These are phyloP conservation scores for Metschnikowia lochheadii DNA, from an alignment of 805 yeast species.

Conservation along the genomic window DNA sequence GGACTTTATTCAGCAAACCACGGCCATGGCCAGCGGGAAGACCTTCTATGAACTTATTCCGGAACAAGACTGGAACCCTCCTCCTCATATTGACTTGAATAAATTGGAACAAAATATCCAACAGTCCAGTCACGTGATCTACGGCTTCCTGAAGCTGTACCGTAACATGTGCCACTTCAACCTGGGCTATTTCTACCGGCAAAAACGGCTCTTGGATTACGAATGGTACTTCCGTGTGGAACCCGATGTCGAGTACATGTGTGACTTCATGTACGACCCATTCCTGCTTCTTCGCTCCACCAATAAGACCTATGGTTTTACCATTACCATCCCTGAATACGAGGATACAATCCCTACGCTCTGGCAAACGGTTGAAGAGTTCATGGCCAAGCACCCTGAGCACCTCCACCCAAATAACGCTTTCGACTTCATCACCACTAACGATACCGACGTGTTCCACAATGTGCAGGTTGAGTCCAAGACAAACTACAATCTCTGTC, in stretches of 20 bases:
- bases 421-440: constrained; percentile 43
- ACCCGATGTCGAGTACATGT: constrained; percentile 52
- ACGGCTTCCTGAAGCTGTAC: constrained; percentile 49
- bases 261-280: constrained; percentile 57
- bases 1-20: constrained; percentile 39
- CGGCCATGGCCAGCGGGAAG: constrained; percentile 42
- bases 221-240: constrained; percentile 62
- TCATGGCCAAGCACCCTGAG: constrained; percentile 43
- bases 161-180: constrained; percentile 73
- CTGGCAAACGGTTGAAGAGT: constrained; percentile 46
- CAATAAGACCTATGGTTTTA: constrained; percentile 48
- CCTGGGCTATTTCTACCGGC: constrained; percentile 55
- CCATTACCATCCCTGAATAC: constrained; percentile 47
- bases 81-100: constrained; percentile 29
- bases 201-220: constrained; percentile 41
- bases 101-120: constrained; percentile 25
- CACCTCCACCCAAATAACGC: constrained; percentile 46
- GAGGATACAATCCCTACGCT: constrained; percentile 50
- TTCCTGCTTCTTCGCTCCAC: constrained; percentile 40
- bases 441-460: constrained; percentile 30
- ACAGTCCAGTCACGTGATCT: constrained; percentile 28
- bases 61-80: constrained; percentile 38
- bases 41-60: constrained; percentile 41
- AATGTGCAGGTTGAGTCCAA: constrained; percentile 10
- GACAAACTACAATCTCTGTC: constrained; percentile 61